Evolutionary conservation across 495 filamentous ascomycete species (phyloP).

Genomic region (Achaetomiella virescens): DNA sequence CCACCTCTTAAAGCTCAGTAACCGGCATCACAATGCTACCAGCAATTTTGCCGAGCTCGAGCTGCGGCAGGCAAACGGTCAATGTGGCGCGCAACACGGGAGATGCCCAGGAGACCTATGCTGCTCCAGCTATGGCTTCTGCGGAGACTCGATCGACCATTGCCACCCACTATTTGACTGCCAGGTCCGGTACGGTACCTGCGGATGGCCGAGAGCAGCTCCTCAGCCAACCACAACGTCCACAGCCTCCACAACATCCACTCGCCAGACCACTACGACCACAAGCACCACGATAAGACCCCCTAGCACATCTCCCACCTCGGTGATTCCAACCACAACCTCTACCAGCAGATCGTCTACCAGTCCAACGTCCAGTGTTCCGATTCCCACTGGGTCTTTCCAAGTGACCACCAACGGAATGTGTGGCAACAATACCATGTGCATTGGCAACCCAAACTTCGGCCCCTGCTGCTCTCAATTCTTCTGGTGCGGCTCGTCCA

Average conservation of each 20-base stretch:
- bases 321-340: slow-evolving; percentile 1
- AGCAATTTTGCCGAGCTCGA: slow-evolving; percentile 12
- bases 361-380: slow-evolving; percentile 1
- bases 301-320: not conserved
- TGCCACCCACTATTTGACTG: slow-evolving; percentile 46
- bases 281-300: slow-evolving; percentile 5
- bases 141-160: slow-evolving; percentile 42
- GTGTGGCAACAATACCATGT: slow-evolving; percentile 33
- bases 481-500: slow-evolving; percentile 46
- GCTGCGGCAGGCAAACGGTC: slow-evolving; percentile 16
- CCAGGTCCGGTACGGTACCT: slow-evolving; percentile 40
- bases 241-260: slow-evolving; percentile 12
- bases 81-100: slow-evolving; percentile 19
- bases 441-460: slow-evolving; percentile 24
- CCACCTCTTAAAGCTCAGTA: not conserved
- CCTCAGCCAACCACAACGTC: slow-evolving; percentile 11
- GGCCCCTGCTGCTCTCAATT: slow-evolving; percentile 40
- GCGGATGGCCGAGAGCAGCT: slow-evolving; percentile 25
- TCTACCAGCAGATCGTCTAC: not conserved
- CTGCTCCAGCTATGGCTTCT: slow-evolving; percentile 45
- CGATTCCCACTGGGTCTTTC: slow-evolving; percentile 15
- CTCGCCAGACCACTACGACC: not conserved
- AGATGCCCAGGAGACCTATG: slow-evolving; percentile 27
- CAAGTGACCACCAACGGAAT: slow-evolving; percentile 26
- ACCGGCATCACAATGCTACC: slow-evolving; percentile 1